phyloP scores from a whole-genome alignment of 306 rosid species.

The Oemleria cerasiformis region DNA sequence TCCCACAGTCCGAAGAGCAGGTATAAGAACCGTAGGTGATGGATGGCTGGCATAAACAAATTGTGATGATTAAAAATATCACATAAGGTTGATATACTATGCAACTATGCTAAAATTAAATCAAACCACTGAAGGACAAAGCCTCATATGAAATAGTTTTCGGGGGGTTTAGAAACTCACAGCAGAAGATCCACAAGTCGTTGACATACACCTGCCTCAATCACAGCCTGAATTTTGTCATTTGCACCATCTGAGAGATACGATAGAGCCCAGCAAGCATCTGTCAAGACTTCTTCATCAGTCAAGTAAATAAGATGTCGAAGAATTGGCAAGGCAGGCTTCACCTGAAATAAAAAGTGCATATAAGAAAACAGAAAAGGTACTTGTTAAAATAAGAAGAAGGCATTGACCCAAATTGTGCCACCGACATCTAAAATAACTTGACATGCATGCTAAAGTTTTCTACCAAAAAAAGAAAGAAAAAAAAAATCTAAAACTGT shows the following conservation, averaged over 20 bases:
- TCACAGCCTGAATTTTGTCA: constrained; percentile 57
- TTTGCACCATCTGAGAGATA: constrained; percentile 62
- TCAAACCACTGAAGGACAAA: not conserved
- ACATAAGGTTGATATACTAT: not conserved
- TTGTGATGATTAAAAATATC: constrained; percentile 6
- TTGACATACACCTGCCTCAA: constrained; percentile 57
- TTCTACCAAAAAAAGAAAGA: constrained; percentile 5
- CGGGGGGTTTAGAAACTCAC: constrained; percentile 33
- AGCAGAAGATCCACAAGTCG: constrained; percentile 55
- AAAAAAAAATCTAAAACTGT: not conserved
- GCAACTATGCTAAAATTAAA: not conserved
- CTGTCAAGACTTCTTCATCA: constrained; percentile 61
- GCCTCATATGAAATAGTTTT: not conserved
- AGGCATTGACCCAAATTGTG: not conserved
- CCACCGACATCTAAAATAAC: not conserved
- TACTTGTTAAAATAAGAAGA: not conserved
- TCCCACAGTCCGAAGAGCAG: constrained; percentile 63
- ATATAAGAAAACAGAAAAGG: not conserved
- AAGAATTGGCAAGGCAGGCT: constrained; percentile 54
- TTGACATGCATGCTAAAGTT: not conserved
- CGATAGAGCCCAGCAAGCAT: constrained; percentile 68
- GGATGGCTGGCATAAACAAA: constrained; percentile 48
- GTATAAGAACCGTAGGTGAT: constrained; percentile 51
- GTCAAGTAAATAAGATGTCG: constrained; percentile 41
- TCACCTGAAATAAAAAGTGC: constrained; percentile 48